phyloP scores from a whole-genome alignment of 1,284 basidiomycete species.

The Trichosporon coremiiforme region DNA sequence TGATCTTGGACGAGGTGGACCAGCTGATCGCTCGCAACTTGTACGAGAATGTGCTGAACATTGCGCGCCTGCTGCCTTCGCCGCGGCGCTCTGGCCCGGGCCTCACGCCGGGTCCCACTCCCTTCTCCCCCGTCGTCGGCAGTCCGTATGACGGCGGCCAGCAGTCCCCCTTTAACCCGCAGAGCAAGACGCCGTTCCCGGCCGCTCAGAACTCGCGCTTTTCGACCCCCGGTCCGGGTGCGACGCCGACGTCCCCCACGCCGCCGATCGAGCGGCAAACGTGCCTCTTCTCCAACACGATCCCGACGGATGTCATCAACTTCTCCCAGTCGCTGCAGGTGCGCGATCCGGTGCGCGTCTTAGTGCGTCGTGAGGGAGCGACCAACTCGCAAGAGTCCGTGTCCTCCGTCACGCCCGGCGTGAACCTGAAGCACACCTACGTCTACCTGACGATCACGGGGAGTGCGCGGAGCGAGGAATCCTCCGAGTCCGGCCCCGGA shows the following conservation, averaged over 20 bases:
- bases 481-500: constrained; percentile 68
- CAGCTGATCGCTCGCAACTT: constrained; percentile 92
- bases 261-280: constrained; percentile 75
- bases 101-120: constrained; percentile 39
- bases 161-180: constrained; percentile 61
- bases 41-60: constrained; percentile 89
- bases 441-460: constrained; percentile 89
- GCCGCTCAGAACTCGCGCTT: constrained; percentile 49
- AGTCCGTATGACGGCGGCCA: constrained; percentile 54
- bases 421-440: constrained; percentile 86
- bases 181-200: constrained; percentile 56
- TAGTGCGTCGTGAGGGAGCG: constrained; percentile 87
- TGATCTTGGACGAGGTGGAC: constrained; percentile 96
- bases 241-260: constrained; percentile 24
- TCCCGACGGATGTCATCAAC: constrained; percentile 60
- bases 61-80: constrained; percentile 84
- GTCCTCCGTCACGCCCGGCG: constrained; percentile 59
- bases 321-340: constrained; percentile 65
- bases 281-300: constrained; percentile 78
- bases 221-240: constrained; percentile 35
- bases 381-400: constrained; percentile 60
- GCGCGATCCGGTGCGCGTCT: constrained; percentile 89
- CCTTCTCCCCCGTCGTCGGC: constrained; percentile 50
- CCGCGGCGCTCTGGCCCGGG: constrained; percentile 65
- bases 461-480: constrained; percentile 68